Evolutionary conservation across 2,329 filamentous ascomycete species (phyloP).

Genomic region (Colletotrichum viniferum): DNA sequence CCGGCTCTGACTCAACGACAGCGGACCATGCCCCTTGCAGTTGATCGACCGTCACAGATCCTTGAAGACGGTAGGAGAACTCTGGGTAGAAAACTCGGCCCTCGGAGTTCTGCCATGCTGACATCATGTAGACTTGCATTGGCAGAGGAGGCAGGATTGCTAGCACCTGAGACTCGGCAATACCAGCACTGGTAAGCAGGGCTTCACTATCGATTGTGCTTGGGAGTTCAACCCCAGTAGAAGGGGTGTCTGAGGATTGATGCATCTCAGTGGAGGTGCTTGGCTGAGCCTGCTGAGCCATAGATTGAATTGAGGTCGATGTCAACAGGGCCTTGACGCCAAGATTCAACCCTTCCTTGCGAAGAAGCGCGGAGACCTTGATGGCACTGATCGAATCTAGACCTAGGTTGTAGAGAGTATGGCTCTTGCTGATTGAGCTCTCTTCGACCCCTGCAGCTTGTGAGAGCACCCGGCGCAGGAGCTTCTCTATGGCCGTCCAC

Average conservation of each 20-base stretch:
- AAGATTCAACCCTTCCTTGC: conserved; percentile 64
- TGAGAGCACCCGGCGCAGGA: conserved; percentile 53
- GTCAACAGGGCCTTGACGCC: conserved; percentile 74
- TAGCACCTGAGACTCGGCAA: conserved; percentile 55
- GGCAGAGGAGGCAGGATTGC: conserved; percentile 70
- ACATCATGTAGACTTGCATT: conserved; percentile 83
- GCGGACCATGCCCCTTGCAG: conserved; percentile 66
- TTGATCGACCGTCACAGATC: conserved; percentile 35
- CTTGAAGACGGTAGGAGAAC: conserved; percentile 65
- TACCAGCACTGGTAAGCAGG: conserved; percentile 42
- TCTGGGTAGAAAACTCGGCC: conserved; percentile 75
- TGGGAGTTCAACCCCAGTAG: not conserved
- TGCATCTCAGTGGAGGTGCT: conserved; percentile 32
- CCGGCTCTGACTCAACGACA: conserved; percentile 60
- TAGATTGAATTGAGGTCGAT: conserved; percentile 67
- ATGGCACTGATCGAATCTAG: conserved; percentile 93
- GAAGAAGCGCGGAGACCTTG: conserved; percentile 76
- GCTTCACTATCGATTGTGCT: conserved; percentile 36
- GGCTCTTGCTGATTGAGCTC: conserved; percentile 60
- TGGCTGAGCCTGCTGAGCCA: conserved; percentile 39
- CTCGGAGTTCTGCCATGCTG: conserved; percentile 71
- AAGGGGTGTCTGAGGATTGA: not conserved
- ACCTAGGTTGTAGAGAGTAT: conserved; percentile 82
- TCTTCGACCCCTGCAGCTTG: conserved; percentile 64
- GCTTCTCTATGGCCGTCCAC: conserved; percentile 40